Base-by-base conservation (phyloP, 345 rosid genomes). In the Schrenkiella parvula region DNA sequence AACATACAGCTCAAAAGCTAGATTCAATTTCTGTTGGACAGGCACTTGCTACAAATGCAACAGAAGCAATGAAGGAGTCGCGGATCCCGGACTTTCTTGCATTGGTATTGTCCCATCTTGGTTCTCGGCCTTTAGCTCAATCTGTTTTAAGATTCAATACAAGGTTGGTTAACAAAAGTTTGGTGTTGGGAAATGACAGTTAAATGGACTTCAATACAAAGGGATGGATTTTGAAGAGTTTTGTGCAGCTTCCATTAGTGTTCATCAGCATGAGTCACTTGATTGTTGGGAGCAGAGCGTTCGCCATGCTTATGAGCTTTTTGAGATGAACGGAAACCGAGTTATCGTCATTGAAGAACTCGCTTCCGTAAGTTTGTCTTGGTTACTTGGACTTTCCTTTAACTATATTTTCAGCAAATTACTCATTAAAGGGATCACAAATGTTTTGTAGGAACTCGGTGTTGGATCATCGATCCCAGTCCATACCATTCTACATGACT, bases 161-260 rank as follows among this genome's bases (percentile, higher is more conserved):
- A 72, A 21, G 46, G 47, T n/a, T 59, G 47, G 44, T 39, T 54
- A 63, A 44, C 66, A 15, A 37, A 51, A 6, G 26, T 28, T 44
- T 64, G 48, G 32, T 78, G 52, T 79, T 43, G 38, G 43, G 65
- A 28, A 66, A 73, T 68, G 66, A 44, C 89, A 95, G 99, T 84
- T 95, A 68, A 86, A 79, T 78, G 82, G 87, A 68, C 97, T 95
- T 60, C 88, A 85, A 68, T 85, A 87, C 89, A 88, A 90, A 86
- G 84, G 85, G 70, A 90, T 95, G 98, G 93, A 81, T 60, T 95
- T 95, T 41, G 96, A 86, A 79, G 99, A 95, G 82, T 95, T 95
- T 74, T 92, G 98, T 78, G 97, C 98, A 65, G 98, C 99, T 71
- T 81, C 93, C 28, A 70, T 92, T 35, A 95, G 92, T 19, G 91